These are phyloP conservation scores for Sporothrix brasiliensis DNA, from an alignment of 2,329 filamentous ascomycete species.

Conservation along the genomic window DNA sequence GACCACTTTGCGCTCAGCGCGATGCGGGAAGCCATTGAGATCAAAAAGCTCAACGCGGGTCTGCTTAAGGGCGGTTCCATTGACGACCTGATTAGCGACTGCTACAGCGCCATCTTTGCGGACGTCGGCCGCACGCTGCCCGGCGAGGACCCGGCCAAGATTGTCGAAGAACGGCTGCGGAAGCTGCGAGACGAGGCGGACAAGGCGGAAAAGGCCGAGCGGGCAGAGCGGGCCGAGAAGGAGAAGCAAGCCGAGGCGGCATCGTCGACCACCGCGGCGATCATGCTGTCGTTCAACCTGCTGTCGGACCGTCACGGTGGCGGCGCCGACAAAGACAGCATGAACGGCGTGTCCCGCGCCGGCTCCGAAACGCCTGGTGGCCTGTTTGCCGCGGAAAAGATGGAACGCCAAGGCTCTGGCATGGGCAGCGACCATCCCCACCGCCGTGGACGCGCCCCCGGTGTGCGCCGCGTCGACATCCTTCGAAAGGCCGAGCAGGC, in stretches of 20 bases:
- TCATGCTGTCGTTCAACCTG: conserved; percentile 35
- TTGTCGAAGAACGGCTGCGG: conserved; percentile 50
- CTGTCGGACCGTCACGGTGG: conserved; percentile 28
- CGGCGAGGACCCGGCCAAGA: conserved; percentile 51
- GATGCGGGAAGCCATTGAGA: conserved; percentile 60
- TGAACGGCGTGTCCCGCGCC: conserved; percentile 31
- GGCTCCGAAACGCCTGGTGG: conserved; percentile 37
- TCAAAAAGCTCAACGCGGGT: conserved; percentile 76
- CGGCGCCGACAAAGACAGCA: conserved; percentile 27
- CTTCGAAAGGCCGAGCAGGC: conserved; percentile 65
- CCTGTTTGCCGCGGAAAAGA: conserved; percentile 40
- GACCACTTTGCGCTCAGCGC: conserved; percentile 54
- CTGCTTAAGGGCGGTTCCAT: conserved; percentile 84
- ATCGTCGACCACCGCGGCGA: conserved; percentile 36
- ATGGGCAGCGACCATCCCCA: conserved; percentile 43
- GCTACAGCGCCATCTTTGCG: conserved; percentile 76
- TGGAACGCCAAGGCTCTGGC: conserved; percentile 45
- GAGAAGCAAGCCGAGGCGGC: conserved; percentile 33
- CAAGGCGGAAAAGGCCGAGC: conserved; percentile 36
- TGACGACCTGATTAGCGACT: conserved; percentile 91
- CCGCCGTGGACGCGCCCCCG: conserved; percentile 48
- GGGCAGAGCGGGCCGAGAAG: conserved; percentile 34
- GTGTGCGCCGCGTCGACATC: conserved; percentile 60
- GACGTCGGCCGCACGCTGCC: conserved; percentile 65
- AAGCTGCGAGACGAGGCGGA: conserved; percentile 43